Evolutionary conservation across 768 basidiomycete genomes (phyloP).

Genomic region (Omphalotus guepiniiformis): DNA sequence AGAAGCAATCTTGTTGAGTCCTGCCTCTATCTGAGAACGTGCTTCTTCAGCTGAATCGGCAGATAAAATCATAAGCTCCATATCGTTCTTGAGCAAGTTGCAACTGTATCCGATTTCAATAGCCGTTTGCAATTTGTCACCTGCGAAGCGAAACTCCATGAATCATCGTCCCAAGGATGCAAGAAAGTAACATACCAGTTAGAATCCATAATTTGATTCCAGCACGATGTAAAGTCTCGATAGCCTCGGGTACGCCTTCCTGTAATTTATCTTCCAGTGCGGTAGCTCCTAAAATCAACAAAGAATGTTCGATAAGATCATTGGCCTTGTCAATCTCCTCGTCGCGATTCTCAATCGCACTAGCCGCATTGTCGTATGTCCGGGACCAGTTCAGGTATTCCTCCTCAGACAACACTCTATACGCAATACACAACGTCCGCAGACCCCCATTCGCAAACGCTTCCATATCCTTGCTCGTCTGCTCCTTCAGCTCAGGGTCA

Average conservation of each 20-base stretch:
- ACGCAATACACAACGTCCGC: conserved; percentile 88
- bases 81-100: conserved; percentile 88
- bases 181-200: conserved; percentile 53
- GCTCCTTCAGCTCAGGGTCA: conserved; percentile 66
- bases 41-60: conserved; percentile 74
- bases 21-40: conserved; percentile 85
- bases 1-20: conserved; percentile 91
- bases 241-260: conserved; percentile 94
- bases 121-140: conserved; percentile 96
- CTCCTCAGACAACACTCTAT: conserved; percentile 71
- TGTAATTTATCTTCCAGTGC: conserved; percentile 97
- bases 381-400: conserved; percentile 82
- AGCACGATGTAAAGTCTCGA: conserved; percentile 84
- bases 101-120: conserved; percentile 98
- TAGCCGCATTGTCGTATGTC: conserved; percentile 78
- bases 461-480: conserved; percentile 87
- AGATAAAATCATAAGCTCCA: conserved; percentile 97
- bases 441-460: conserved; percentile 89
- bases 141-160: conserved; percentile 29
- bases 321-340: conserved; percentile 90
- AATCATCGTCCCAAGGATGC: neutral
- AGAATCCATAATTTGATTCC: conserved; percentile 99
- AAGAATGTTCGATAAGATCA: conserved; percentile 75
- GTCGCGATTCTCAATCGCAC: conserved; percentile 74
- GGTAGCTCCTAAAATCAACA: conserved; percentile 89